Evolutionary conservation across 495 filamentous ascomycete species (phyloP), one percentile per base, ranked within the genome.

Genomic region (Penicillium daleae): DNA sequence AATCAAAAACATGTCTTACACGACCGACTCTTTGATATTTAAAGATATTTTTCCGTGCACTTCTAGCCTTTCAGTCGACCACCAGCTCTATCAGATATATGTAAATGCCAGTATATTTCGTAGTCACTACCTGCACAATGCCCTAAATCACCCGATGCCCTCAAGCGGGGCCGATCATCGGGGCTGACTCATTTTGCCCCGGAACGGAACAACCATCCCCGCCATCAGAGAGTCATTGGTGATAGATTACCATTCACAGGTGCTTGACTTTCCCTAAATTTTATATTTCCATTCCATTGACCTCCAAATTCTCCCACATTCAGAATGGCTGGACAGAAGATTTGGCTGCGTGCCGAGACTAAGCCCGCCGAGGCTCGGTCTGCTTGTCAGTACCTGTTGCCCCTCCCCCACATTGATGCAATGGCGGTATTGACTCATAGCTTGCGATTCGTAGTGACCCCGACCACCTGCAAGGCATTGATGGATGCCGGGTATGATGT

Each of bases 401-500:
- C 60, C 59, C 27, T 37, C 67, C 40, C 32, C 62, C 52, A 19
- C 57, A 59, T 37, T 55, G 29, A 21, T 55, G 27, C 39, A 51
- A 53, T 40, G 46, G 44, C 57, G 37, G 37, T 22, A 24, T 42
- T 61, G 60, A 54, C 55, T 60, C 52, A 65, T 35, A 60, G 62
- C 37, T 71, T 40, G 57, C 51, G 26, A 60, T 63, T 51, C 6
- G 49, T 49, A 82, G 79, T 82, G 66, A 90, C 88, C 17, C 89
- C 89, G 3, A 83, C 87, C 29, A 95, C 90, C 26, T 80, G 89
- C 58, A 91, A 91, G 77, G 84, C 86, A 53, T 86, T 98, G 56
- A 80, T 96, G 50, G 85, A 92, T 71, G 89, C 91, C 27, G 95
- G 91, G 61, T 98, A 97, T 72, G 80, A 83, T 4, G 87, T 98